A percentile compares a stretch with the other conserved stretches of the same genome.
Conservation (phyloP, 108 stramenopile species). For the Seminavis robusta region DNA sequence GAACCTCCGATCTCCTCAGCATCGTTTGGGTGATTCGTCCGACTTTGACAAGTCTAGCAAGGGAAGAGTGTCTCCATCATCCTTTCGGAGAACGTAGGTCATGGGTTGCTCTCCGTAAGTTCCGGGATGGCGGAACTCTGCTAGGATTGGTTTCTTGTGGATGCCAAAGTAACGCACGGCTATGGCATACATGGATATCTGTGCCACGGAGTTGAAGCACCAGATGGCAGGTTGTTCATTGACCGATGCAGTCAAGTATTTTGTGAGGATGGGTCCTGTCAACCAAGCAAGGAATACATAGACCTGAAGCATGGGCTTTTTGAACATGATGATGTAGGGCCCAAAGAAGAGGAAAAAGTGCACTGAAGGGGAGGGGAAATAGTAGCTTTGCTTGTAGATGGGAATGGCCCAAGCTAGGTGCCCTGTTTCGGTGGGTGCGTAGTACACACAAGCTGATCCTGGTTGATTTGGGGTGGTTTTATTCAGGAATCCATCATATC, state of each 20-base stretch:
- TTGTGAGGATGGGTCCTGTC: neutral
- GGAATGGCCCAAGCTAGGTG: neutral
- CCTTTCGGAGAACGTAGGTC: too few species aligned
- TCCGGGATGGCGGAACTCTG: neutral
- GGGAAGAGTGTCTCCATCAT: too few species aligned
- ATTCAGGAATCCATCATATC: neutral
- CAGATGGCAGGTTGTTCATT: slow-evolving; percentile 1
- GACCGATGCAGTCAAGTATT: neutral
- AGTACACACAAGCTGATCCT: neutral
- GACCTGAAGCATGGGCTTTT: too few species aligned
- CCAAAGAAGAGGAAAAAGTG: neutral
- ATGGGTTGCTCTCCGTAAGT: neutral
- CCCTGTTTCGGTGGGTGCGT: neutral
- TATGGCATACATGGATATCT: neutral
- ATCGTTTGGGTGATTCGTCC: too few species aligned
- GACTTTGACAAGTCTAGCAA: too few species aligned
- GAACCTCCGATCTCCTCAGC: too few species aligned
- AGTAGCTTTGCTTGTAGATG: neutral
- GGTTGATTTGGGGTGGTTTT: neutral
- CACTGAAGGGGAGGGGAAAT: neutral
- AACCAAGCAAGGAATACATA: neutral
- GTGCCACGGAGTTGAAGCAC: neutral
- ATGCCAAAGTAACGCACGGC: neutral
- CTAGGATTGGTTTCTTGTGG: neutral
- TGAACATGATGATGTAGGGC: neutral